A percentile compares a stretch with the other conserved stretches of the same genome.
These are phyloP conservation scores for Wickerhamomyces sp. DNA, from an alignment of 1,139 yeast species.

Conservation along the genomic window DNA sequence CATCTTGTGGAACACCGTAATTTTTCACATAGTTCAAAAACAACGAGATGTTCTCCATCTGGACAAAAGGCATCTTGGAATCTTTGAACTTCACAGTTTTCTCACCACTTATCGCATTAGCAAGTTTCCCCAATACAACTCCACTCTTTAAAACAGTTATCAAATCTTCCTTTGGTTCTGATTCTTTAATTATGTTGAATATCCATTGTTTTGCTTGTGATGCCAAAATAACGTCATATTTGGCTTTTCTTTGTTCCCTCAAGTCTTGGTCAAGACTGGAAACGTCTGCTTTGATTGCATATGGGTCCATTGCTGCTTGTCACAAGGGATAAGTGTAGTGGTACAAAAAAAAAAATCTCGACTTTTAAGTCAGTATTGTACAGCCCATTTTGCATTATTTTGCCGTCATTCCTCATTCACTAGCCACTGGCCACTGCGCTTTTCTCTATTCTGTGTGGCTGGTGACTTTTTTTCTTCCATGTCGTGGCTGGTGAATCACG, in stretches of 20 bases:
- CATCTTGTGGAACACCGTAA: slow-evolving; percentile 78
- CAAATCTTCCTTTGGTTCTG: slow-evolving; percentile 29
- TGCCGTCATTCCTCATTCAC: too few species aligned
- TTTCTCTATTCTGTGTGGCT: too few species aligned
- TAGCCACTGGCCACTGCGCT: too few species aligned
- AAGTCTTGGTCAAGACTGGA: slow-evolving; percentile 60
- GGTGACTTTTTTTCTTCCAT: too few species aligned
- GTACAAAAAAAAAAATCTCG: too few species aligned
- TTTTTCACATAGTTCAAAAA: slow-evolving; percentile 56
- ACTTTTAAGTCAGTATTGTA: neutral
- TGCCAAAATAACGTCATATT: slow-evolving; percentile 38
- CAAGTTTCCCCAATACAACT: slow-evolving; percentile 47
- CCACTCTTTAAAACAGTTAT: slow-evolving; percentile 63
- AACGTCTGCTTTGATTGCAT: slow-evolving; percentile 30
- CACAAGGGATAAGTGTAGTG: too few species aligned
- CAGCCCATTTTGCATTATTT: too few species aligned
- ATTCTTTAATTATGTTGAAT: slow-evolving; percentile 27
- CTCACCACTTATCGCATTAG: slow-evolving; percentile 32
- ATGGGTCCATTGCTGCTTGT: too few species aligned
- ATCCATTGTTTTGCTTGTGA: slow-evolving; percentile 50
- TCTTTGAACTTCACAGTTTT: slow-evolving; percentile 44
- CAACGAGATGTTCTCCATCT: slow-evolving; percentile 82
- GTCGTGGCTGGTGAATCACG: too few species aligned
- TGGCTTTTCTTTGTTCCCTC: slow-evolving; percentile 37
- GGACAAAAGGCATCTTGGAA: slow-evolving; percentile 78